Conservation (phyloP, 2,329 filamentous ascomycete species). For the Scedosporium apiospermum region DNA sequence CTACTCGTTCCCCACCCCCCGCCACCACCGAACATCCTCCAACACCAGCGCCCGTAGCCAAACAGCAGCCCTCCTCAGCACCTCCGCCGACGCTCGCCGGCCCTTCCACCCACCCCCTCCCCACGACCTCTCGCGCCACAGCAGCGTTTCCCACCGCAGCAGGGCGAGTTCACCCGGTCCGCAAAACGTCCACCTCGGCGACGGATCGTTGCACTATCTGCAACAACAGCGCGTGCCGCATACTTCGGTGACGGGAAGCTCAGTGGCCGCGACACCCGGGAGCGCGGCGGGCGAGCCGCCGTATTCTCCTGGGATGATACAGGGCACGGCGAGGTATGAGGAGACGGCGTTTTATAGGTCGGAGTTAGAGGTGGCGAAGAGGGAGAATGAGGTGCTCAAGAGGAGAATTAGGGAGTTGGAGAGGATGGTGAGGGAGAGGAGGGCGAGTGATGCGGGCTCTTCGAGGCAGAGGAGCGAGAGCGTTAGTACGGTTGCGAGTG, state of each 20-base stretch:
- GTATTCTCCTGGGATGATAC: conserved; percentile 44
- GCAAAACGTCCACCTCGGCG: conserved; percentile 3
- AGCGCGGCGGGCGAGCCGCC: conserved; percentile 25
- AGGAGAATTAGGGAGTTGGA: conserved; percentile 54
- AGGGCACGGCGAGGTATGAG: conserved; percentile 50
- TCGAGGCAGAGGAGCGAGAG: conserved; percentile 38
- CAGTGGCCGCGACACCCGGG: conserved; percentile 30
- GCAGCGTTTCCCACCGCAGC: conserved; percentile 46
- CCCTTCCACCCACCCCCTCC: conserved; percentile 32
- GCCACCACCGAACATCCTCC: conserved; percentile 50
- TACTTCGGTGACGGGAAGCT: conserved; percentile 21
- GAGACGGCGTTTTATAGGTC: conserved; percentile 50
- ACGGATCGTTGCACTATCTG: conserved; percentile 37
- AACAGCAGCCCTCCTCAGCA: conserved; percentile 24
- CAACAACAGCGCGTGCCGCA: conserved; percentile 34
- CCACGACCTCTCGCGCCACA: conserved; percentile 36
- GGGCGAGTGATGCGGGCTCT: conserved; percentile 33
- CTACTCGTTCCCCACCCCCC: conserved; percentile 45
- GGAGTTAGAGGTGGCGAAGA: conserved; percentile 52
- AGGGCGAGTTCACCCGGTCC: conserved; percentile 36
- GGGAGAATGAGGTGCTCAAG: conserved; percentile 55
- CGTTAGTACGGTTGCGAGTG: conserved; percentile 41
- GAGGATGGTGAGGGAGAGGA: conserved; percentile 38
- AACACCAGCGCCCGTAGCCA: conserved; percentile 45
- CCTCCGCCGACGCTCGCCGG: conserved; percentile 24